Conservation (phyloP, 2,329 filamentous ascomycete genomes). For the Xylaria sp. region DNA sequence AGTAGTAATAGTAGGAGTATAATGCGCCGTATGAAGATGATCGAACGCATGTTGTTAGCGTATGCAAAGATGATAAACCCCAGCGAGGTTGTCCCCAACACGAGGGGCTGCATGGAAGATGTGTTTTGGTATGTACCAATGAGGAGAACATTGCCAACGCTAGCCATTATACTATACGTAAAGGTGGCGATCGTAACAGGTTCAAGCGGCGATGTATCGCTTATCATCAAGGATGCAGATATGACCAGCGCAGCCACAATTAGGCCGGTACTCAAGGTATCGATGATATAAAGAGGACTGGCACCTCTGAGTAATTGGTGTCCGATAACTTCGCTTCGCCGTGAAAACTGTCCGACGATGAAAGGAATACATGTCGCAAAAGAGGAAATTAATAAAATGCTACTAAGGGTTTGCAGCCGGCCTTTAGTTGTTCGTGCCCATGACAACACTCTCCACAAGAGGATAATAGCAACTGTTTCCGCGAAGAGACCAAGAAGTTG, state of each 20-base stretch:
- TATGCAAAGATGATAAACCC: conserved; percentile 53
- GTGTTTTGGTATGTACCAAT: conserved; percentile 55
- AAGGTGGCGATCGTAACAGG: conserved; percentile 52
- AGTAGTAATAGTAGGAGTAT: conserved; percentile 48
- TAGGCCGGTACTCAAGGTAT: conserved; percentile 55
- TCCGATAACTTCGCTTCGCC: conserved; percentile 32
- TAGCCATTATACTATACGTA: conserved; percentile 47
- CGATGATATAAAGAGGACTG: conserved; percentile 54
- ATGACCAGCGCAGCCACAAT: conserved; percentile 51
- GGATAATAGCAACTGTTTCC: conserved; percentile 54
- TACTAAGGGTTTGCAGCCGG: conserved; percentile 53
- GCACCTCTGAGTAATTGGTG: conserved; percentile 43
- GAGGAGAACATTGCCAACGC: conserved; percentile 44
- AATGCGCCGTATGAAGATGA: conserved; percentile 51
- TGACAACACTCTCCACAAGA: conserved; percentile 57
- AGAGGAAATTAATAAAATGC: conserved; percentile 50
- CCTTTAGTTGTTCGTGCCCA: conserved; percentile 56
- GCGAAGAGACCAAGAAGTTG: conserved; percentile 54
- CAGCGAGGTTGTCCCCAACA: conserved; percentile 47
- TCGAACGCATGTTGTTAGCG: conserved; percentile 49
- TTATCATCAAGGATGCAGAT: conserved; percentile 53
- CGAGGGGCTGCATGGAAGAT: conserved; percentile 44
- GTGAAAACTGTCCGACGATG: conserved; percentile 42
- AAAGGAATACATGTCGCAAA: conserved; percentile 47
- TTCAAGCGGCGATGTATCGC: conserved; percentile 52